Evolutionary conservation across 2,329 filamentous ascomycete species (phyloP), one percentile per base, ranked within the genome.

Genomic region (Bipolaris cookei): DNA sequence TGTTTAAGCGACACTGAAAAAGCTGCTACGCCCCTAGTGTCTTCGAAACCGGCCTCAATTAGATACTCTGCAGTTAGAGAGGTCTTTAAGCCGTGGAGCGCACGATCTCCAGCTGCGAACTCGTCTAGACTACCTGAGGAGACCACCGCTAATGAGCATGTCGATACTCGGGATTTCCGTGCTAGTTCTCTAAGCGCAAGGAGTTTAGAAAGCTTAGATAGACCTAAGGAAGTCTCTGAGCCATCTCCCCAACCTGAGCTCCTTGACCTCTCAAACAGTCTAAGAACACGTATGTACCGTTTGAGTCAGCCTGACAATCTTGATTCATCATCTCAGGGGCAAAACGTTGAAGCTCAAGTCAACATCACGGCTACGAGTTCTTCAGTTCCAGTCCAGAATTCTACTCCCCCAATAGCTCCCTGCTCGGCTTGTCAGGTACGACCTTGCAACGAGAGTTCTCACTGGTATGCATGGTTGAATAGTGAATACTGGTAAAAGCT

Each of bases 281-380:
- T 58, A 1, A 59, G 63, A 20, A 67, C 65, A 21, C 59, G 62
- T 34, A 61, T 62, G 13, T 66, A 64, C 48, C 28, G 20, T 4
- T 64, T 51, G 8, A 59, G 58, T 20, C 53, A 65, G 39, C 18
- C 56, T 16, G 43, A 39, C 6, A 43, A 30, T 35, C 42, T 20
- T 28, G 16, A 23, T 16, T 16, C 32, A 20, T 25, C 23, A 6
- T 45, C 18, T 10, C 23, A 34, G 28, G 37, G 14, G 14, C 30
- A 23, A 8, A 4, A 28, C 25, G 21, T 21, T 10, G 25, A 37
- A 39, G 23, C 28, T 44, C 37, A 32, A 18, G n/a, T 11, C 6
- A 38, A 45, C 16, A 20, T 49, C 23, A 6, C 16, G 13, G 20
- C 18, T n/a, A 18, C 37, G 21, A 51, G 43, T 6, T 6, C 34